Base-by-base conservation (phyloP, 2,329 filamentous ascomycete genomes). In the Fusarium pininemorale region DNA sequence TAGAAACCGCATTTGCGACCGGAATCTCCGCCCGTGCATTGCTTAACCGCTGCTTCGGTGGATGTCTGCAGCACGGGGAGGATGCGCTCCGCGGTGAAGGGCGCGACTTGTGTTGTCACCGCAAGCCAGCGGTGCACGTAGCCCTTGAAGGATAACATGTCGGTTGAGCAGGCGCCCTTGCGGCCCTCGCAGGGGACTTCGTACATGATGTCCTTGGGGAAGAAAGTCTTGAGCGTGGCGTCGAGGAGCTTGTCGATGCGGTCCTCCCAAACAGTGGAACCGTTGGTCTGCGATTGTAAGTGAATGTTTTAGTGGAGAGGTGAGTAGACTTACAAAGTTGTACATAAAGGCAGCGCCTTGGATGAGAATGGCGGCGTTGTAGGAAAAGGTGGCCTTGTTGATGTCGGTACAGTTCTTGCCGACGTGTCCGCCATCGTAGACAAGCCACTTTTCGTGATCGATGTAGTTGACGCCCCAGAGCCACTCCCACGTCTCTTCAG, bases 61-160 rank as follows among this genome's bases (percentile, higher is more conserved):
- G 91, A 92, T 2, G 83, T 86, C 63, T 84, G 83, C 12, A 94
- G 84, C 38, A 89, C 86, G 2, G 90, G 87, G 64, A 88, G 82
- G 73, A 94, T 90, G 22, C 79, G 83, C 3, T 86, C 81, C 45
- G 82, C 81, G 2, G 88, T 90, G 51, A 86, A 87, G 0, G 92
- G 92, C 1, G 90, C 91, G n/a, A 94, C 64, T 73, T 91, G 86
- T 5, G 89, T 87, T 3, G 88, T 86, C 28, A 87, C 85, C 8
- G 89, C 85, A 74, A 94, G 84, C 90, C 91, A 93, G 45, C 90
- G 88, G 74, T 90, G 87, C 24, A 93, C 84, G 66, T 91, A 91
- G 44, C 91, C 92, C 82, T 94, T 94, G 87, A 92, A 95, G 4
- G 90, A 89, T 68, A 89, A 82, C 85, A 94, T 93, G 77, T 96